Percentiles rank a stretch among this genome's conserved stretches.
Evolutionary conservation across 768 basidiomycete genomes (phyloP).

Genomic region (Hortiboletus campestris): DNA sequence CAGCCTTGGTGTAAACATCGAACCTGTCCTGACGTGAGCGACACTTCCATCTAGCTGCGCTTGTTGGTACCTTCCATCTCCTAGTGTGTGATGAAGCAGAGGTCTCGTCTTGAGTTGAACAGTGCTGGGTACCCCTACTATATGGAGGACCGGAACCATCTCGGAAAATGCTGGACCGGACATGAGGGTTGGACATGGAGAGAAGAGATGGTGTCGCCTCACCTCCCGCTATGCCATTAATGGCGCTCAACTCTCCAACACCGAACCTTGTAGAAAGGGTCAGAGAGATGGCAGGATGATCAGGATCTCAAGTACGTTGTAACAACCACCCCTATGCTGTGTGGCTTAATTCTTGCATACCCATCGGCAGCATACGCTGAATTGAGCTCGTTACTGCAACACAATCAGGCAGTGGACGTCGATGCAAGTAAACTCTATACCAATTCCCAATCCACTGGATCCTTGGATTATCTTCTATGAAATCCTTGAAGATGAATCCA

Average conservation of each 20-base stretch:
- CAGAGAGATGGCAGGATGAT: not conserved
- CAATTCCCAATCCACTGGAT: conserved; percentile 90
- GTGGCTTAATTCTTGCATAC: conserved; percentile 83
- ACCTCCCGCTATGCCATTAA: conserved; percentile 82
- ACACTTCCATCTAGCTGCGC: not conserved
- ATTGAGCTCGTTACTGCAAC: conserved; percentile 73
- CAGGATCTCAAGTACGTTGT: conserved; percentile 59
- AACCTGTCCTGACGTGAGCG: conserved; percentile 44
- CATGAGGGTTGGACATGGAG: conserved; percentile 1
- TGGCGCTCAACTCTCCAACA: conserved; percentile 89
- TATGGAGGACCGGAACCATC: conserved; percentile 86
- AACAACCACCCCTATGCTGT: conserved; percentile 64
- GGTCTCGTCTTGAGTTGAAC: conserved; percentile 67
- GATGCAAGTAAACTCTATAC: conserved; percentile 33
- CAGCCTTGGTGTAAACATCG: conserved; percentile 75
- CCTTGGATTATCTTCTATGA: conserved; percentile 73
- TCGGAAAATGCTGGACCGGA: conserved; percentile 65
- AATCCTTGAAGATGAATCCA: conserved; percentile 48
- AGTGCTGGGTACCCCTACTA: conserved; percentile 82
- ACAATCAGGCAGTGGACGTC: not conserved
- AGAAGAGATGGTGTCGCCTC: conserved; percentile 6
- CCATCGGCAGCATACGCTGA: conserved; percentile 92
- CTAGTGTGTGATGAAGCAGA: conserved; percentile 85
- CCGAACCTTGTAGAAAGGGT: conserved; percentile 57
- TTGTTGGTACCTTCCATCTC: conserved; percentile 61